These are phyloP conservation scores for Fraxinus angustifolia DNA, from an alignment of 305 asterid genomes.

Conservation along the genomic window DNA sequence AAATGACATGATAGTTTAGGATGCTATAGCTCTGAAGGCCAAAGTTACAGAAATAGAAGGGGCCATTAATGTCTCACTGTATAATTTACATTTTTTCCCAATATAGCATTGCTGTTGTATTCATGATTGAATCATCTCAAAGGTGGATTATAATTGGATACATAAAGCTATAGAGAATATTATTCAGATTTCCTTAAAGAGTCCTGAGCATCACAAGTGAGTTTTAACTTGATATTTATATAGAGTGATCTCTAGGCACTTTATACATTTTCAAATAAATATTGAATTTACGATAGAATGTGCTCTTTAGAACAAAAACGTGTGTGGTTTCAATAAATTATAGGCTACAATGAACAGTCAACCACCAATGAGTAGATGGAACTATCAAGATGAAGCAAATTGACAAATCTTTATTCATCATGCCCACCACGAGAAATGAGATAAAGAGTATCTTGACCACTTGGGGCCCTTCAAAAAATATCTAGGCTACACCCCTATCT, in stretches of 20 bases:
- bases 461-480: neutral
- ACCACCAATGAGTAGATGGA: neutral
- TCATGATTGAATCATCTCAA: constrained; percentile 1
- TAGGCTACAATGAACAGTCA: neutral
- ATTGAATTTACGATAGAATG: neutral
- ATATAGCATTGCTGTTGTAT: neutral
- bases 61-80: neutral
- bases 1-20: neutral
- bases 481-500: neutral
- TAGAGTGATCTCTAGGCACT: neutral
- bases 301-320: neutral
- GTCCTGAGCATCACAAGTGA: neutral
- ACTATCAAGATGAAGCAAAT: neutral
- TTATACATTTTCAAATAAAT: neutral
- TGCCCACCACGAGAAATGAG: neutral
- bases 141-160: neutral
- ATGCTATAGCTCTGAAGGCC: neutral
- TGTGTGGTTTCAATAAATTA: neutral
- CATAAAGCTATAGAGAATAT: neutral
- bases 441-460: neutral
- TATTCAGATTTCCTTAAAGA: neutral
- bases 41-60: neutral
- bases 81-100: neutral
- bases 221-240: neutral
- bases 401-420: neutral